Base-by-base conservation (phyloP, 768 basidiomycete species). In the Amanita jacksonii region DNA sequence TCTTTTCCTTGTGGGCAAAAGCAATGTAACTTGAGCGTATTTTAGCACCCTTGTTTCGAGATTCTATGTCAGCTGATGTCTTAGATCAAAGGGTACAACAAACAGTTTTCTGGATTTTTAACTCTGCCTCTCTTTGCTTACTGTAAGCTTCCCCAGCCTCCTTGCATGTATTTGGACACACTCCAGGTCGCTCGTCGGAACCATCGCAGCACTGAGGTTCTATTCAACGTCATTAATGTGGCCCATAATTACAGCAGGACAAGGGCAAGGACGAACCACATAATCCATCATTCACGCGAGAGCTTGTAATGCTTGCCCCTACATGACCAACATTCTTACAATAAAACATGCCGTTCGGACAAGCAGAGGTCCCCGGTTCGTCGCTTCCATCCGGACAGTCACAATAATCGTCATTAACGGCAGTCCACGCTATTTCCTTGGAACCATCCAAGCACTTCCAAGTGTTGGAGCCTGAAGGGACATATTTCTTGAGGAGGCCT, bases 161-260 rank as follows among this genome's bases (percentile, higher is more conserved):
- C 37, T 71, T 69, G 59, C 96, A 99, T 2, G 63, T 65, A 59
- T 96, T 80, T 27, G 72, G 62, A 60, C 96, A 99, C 12, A 83
- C 69, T 13, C 90, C 90, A 8, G 75, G 62, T 19, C 68, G 73
- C 64, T 99, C 96, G 62, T 99, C 94, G 0, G 91, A 90, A 9
- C 94, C 94, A 53, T 99, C 94, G 56, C 94, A 99, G 54, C 94
- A 99, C 57, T 89, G 77, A 1, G 75, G 72, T 59, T 99, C 94
- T 96, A 51, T 4, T 15, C 3, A 12, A 8, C 8, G 37, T 66
- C 32, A 62, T 52, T 39, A 22, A 27, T 8, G 19, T 24, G 16
- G 24, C 1, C 15, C 16, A 8, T 10, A 22, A 32, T 9, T 8
- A 23, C 32, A 4, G 15, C 1, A 10, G 13, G 8, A 4, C 24